A percentile compares a stretch with the other conserved stretches of the same genome.
These are phyloP conservation scores for Trypanosoma caninum DNA, from an alignment of 208 protist species.

Conservation along the genomic window DNA sequence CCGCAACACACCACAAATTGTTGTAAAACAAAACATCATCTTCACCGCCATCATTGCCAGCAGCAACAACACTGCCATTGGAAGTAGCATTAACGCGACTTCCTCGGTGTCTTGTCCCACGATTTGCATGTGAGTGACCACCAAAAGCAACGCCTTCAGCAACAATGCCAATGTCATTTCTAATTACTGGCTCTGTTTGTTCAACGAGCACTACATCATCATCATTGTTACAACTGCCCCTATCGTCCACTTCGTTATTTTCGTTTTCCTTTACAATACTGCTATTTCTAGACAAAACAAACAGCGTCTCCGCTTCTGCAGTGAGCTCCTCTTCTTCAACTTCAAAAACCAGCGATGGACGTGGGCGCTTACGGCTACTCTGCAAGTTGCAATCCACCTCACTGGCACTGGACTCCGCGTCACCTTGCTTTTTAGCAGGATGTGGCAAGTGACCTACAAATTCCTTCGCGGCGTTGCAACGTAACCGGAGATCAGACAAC, in stretches of 20 bases:
- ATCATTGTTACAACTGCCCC: constrained; percentile 13
- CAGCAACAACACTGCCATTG: not conserved
- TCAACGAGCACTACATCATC: constrained; percentile 24
- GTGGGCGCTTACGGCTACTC: not conserved
- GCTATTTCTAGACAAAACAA: constrained; percentile 5
- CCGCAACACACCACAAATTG: not conserved
- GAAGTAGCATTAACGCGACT: not conserved
- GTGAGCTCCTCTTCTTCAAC: constrained; percentile 11
- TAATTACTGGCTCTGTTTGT: not conserved
- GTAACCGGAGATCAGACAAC: constrained; percentile 29
- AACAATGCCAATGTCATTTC: not conserved
- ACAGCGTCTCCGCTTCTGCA: not conserved
- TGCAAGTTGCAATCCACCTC: not conserved
- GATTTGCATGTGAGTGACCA: not conserved
- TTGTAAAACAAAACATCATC: constrained; percentile 10
- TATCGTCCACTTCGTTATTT: not conserved
- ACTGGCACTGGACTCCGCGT: constrained; percentile 1
- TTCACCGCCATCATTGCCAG: not conserved
- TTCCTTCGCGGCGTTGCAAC: constrained; percentile 31
- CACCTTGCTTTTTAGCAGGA: not conserved
- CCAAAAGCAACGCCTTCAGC: not conserved
- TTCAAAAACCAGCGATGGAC: constrained; percentile 1
- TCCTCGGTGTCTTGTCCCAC: not conserved
- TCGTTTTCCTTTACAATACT: not conserved
- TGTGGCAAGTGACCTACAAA: too few relatives aligned